Evolutionary conservation across 2,329 filamentous ascomycete species (phyloP), one percentile per base, ranked within the genome.

Genomic region (Zymoseptoria brevis): DNA sequence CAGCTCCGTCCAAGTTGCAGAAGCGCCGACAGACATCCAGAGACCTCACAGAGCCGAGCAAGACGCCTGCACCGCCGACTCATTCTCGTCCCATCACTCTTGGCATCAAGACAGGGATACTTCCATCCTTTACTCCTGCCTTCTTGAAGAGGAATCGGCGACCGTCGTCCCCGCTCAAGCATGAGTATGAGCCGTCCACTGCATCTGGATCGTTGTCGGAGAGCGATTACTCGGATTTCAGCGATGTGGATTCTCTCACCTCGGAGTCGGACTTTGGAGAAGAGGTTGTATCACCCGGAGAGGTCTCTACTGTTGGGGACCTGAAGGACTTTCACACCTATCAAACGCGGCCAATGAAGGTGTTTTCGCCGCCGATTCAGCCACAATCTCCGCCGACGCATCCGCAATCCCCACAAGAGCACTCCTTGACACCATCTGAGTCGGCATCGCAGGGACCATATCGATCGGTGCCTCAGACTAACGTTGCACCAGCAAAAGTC

Each of bases 161-260:
- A 19, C 88, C 86, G 1, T 97, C 94, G 0, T 99, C 94, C 1
- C 94, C 94, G 0, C 79, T 99, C 54, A 99, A 99, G 76, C 93
- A 97, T 71, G 93, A 99, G 75, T 99, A 96, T 68, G 87, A 92
- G 63, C 93, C 93, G 13, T 97, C 94, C 16, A 85, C 84, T 6
- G 84, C 83, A 52, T 86, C 85, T 0, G 82, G 83, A 50, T 84
- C 84, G 6, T 81, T 80, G 8, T 81, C 78, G 1, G 80, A 83
- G 57, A 85, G 81, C 52, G 82, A 84, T 53, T 76, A 78, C 50
- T 82, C 81, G 13, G 73, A 72, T 19, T 29, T 53, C 7, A 69
- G 75, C 6, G 84, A 87, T 50, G 72, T 73, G 24, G 73, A 75
- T 19, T 77, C 76, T 9, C 57, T 75, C 8, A 79, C 76, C 0